Evolutionary conservation across 2,329 filamentous ascomycete genomes (phyloP).

Genomic region (Pyrenochaeta sp.): DNA sequence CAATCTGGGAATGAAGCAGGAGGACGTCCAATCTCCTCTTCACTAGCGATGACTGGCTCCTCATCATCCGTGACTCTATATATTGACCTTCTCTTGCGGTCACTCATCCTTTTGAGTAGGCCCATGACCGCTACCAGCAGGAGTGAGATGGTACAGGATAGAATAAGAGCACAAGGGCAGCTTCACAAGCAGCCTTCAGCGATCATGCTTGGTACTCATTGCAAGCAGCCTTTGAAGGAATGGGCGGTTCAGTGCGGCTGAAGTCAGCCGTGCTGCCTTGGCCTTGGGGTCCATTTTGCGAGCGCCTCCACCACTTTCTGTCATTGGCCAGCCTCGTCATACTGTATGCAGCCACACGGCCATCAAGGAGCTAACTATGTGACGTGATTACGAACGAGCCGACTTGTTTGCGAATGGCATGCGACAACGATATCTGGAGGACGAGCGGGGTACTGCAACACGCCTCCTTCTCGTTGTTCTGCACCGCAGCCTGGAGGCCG

Average conservation of each 20-base stretch:
- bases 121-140: not conserved
- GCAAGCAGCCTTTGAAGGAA: not conserved
- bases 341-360: not conserved
- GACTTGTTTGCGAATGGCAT: not conserved
- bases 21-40: not conserved
- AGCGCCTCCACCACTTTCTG: not conserved
- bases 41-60: not conserved
- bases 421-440: not conserved
- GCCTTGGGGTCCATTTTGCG: not conserved
- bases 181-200: not conserved
- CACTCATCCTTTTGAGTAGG: not conserved
- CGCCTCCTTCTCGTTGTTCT: not conserved
- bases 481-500: no score
- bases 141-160: not conserved
- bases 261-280: not conserved
- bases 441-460: not conserved
- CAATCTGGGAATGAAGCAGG: not conserved
- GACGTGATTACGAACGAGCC: not conserved
- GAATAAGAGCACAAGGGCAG: not conserved
- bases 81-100: not conserved
- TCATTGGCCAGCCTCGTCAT: not conserved
- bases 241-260: not conserved
- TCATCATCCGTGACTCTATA: not conserved
- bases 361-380: not conserved
- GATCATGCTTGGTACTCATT: not conserved